phyloP scores from a whole-genome alignment of 1,284 basidiomycete genomes.

The Laetiporus sulphureus region DNA sequence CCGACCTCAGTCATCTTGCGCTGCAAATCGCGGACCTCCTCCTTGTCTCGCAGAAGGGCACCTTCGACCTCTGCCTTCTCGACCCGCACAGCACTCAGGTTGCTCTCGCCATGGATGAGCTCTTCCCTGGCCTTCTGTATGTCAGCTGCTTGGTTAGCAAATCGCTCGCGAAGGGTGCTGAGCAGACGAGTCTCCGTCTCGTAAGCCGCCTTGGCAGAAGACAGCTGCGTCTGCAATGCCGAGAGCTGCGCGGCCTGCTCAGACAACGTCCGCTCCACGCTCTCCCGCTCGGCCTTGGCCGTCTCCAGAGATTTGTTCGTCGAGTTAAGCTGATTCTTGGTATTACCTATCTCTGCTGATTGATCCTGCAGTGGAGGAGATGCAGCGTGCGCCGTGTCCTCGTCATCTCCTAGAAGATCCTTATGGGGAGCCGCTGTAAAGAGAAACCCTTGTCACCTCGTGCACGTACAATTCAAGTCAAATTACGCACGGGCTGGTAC shows the following conservation, averaged over 20 bases:
- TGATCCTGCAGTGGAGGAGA: constrained; percentile 56
- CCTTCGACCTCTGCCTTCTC: constrained; percentile 95
- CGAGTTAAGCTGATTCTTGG: constrained; percentile 79
- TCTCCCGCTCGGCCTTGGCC: constrained; percentile 50
- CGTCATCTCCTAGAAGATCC: constrained; percentile 71
- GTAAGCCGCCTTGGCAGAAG: constrained; percentile 73
- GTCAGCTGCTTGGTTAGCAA: constrained; percentile 64
- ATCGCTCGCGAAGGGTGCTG: constrained; percentile 67
- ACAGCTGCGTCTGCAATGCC: constrained; percentile 67
- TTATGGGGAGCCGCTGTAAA: constrained; percentile 22
- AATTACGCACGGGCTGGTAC: constrained; percentile 15
- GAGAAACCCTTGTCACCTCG: neutral
- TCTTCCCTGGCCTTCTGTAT: constrained; percentile 77
- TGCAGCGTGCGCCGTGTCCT: constrained; percentile 33
- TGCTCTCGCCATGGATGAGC: constrained; percentile 87
- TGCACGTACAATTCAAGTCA: neutral
- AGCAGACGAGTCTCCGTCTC: constrained; percentile 82
- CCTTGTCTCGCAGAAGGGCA: constrained; percentile 84
- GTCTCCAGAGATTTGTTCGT: constrained; percentile 66
- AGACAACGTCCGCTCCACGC: constrained; percentile 50
- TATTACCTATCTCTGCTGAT: constrained; percentile 81
- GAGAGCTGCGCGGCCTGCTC: constrained; percentile 67
- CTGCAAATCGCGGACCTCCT: constrained; percentile 86
- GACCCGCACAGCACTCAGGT: constrained; percentile 81
- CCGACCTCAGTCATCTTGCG: constrained; percentile 78